Evolutionary conservation across 2,329 filamentous ascomycete genomes (phyloP).

Genomic region (Penicillium brasilianum): DNA sequence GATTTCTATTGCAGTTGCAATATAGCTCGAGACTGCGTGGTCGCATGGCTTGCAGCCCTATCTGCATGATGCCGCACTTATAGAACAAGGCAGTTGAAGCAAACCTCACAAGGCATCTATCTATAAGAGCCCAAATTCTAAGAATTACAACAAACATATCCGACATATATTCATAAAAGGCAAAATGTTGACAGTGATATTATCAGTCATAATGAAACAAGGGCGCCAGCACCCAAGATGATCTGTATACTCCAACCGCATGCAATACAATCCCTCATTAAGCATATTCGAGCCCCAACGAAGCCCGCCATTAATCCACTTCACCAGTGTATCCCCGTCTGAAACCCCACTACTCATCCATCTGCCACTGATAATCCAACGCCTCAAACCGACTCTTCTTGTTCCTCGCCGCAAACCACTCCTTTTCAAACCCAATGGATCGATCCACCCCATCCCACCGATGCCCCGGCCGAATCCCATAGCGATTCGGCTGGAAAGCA

Average conservation of each 20-base stretch:
- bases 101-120: too few relatives aligned
- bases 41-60: background rate
- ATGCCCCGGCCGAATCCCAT: constrained; percentile 89
- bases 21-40: background rate
- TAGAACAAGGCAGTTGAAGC: background rate
- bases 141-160: too few relatives aligned
- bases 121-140: too few relatives aligned
- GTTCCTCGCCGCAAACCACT: constrained; percentile 90
- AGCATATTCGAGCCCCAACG: background rate
- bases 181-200: background rate
- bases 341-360: constrained; percentile 73
- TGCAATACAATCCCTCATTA: background rate
- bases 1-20: background rate
- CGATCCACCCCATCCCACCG: constrained; percentile 97
- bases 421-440: constrained; percentile 88
- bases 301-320: constrained; percentile 1
- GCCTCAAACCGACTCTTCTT: constrained; percentile 74
- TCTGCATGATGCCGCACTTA: background rate
- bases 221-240: constrained; percentile 14
- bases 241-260: constrained; percentile 18
- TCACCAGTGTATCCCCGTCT: too few relatives aligned
- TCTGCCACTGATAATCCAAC: constrained; percentile 92
- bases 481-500: constrained; percentile 83
- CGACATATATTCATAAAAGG: too few relatives aligned
- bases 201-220: background rate